phyloP scores from a whole-genome alignment of 495 filamentous ascomycete genomes.

The Glonium stellatum region DNA sequence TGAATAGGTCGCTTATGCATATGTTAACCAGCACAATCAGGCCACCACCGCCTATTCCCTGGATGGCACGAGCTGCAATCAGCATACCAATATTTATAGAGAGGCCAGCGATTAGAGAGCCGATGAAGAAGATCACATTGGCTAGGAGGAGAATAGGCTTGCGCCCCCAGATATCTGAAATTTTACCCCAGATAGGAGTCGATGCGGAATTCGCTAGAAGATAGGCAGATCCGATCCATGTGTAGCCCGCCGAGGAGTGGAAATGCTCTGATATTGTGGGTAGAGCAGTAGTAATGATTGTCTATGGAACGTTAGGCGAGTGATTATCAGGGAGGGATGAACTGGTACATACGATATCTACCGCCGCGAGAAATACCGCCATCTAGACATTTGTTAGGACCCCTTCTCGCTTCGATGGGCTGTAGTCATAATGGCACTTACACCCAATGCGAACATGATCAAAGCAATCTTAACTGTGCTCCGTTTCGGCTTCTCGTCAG shows the following conservation, averaged over 20 bases:
- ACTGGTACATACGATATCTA: conserved; percentile 24
- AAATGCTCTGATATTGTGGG: conserved; percentile 45
- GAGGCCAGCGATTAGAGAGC: conserved; percentile 64
- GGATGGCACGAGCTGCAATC: conserved; percentile 66
- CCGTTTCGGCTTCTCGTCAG: conserved; percentile 17
- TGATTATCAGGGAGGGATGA: background rate
- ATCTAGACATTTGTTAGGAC: conserved; percentile 16
- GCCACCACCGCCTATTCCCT: conserved; percentile 80
- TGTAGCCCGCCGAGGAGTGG: conserved; percentile 43
- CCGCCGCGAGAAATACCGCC: conserved; percentile 38
- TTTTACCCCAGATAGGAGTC: conserved; percentile 73
- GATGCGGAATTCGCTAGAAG: conserved; percentile 59
- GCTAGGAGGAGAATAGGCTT: conserved; percentile 72
- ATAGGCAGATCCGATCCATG: conserved; percentile 50
- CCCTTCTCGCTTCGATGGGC: background rate
- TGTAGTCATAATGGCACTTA: conserved; percentile 1
- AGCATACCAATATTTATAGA: conserved; percentile 65
- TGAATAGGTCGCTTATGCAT: conserved; percentile 73
- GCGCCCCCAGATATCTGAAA: conserved; percentile 80
- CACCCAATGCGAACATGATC: conserved; percentile 35
- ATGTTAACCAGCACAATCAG: conserved; percentile 76
- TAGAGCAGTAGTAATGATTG: conserved; percentile 47
- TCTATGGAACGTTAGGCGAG: conserved; percentile 17
- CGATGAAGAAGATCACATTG: conserved; percentile 67
- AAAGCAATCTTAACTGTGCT: conserved; percentile 36